Percentiles rank a stretch among this genome's conserved stretches.
Conservation (phyloP, 1,139 yeast species). For the Protomyces pachydermus region DNA sequence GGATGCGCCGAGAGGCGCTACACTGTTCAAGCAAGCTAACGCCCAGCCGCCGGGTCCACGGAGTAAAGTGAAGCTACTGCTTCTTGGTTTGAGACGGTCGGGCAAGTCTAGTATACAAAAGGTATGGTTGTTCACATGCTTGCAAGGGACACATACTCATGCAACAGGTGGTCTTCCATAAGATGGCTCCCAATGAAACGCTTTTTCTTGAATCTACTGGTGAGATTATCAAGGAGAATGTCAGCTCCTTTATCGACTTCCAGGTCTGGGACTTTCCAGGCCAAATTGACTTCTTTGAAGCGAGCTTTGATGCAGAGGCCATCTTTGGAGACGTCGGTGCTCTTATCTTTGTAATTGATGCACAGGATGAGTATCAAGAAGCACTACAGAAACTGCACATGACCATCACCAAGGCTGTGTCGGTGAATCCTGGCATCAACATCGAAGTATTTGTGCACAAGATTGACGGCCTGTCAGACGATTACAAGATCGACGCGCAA, state of each 20-base stretch:
- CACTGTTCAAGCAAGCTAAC: background rate
- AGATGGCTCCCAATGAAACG: slow-evolving; percentile 94
- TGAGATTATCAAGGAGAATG: slow-evolving; percentile 75
- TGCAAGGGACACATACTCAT: too few relatives aligned
- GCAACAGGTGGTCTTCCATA: slow-evolving; percentile 76
- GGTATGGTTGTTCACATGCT: background rate
- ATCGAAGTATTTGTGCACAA: slow-evolving; percentile 92
- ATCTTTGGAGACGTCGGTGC: slow-evolving; percentile 85
- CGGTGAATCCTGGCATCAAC: slow-evolving; percentile 77
- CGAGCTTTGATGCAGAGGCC: slow-evolving; percentile 68
- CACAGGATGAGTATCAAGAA: slow-evolving; percentile 84
- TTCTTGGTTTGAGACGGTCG: slow-evolving; percentile 29
- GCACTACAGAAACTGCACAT: slow-evolving; percentile 84
- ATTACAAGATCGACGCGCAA: slow-evolving; percentile 76
- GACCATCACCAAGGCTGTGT: slow-evolving; percentile 82
- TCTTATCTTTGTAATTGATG: slow-evolving; percentile 85
- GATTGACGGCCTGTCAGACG: slow-evolving; percentile 91
- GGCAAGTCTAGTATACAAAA: slow-evolving; percentile 31
- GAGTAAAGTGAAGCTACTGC: slow-evolving; percentile 17
- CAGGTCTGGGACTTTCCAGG: slow-evolving; percentile 97
- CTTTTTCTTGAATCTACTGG: slow-evolving; percentile 84
- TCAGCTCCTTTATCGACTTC: slow-evolving; percentile 71
- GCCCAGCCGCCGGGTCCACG: background rate
- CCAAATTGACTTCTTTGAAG: slow-evolving; percentile 82
- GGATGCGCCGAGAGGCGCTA: too few relatives aligned